Conservation (phyloP, 805 yeast genomes). For the Yamadazyma akitaensis region DNA sequence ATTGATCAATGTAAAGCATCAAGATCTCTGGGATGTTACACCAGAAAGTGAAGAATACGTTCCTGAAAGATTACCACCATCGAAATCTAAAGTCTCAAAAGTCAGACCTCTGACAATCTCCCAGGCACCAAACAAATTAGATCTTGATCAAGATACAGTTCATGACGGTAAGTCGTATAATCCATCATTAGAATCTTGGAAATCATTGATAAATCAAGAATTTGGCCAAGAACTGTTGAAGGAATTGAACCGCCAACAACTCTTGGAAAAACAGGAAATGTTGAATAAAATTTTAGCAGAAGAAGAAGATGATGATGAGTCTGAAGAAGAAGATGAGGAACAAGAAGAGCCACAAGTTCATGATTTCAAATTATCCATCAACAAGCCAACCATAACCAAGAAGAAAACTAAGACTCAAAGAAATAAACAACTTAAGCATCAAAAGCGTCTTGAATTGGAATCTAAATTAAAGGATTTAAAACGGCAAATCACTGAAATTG, state of each 20-base stretch:
- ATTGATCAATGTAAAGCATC: constrained; percentile 33
- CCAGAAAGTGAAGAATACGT: not conserved
- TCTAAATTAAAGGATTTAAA: constrained; percentile 57
- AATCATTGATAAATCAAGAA: constrained; percentile 62
- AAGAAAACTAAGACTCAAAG: constrained; percentile 77
- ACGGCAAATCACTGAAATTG: constrained; percentile 56
- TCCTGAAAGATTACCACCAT: constrained; percentile 17
- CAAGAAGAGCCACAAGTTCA: constrained; percentile 35
- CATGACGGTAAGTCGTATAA: constrained; percentile 91
- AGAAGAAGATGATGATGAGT: constrained; percentile 41
- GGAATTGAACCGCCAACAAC: constrained; percentile 60
- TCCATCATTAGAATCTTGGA: constrained; percentile 86
- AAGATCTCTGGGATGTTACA: constrained; percentile 69
- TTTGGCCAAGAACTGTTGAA: constrained; percentile 59
- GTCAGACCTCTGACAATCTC: constrained; percentile 11
- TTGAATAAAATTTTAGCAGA: constrained; percentile 65
- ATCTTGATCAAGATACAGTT: constrained; percentile 39
- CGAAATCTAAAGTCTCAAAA: constrained; percentile 47
- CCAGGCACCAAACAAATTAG: constrained; percentile 50
- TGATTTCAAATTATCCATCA: constrained; percentile 57
- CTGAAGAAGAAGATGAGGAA: constrained; percentile 39
- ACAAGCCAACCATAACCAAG: constrained; percentile 63
- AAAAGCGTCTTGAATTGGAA: constrained; percentile 56
- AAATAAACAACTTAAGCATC: constrained; percentile 63
- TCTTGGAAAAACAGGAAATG: constrained; percentile 60